Evolutionary conservation across 306 rosid species (phyloP).

Genomic region (Alnus rubra): DNA sequence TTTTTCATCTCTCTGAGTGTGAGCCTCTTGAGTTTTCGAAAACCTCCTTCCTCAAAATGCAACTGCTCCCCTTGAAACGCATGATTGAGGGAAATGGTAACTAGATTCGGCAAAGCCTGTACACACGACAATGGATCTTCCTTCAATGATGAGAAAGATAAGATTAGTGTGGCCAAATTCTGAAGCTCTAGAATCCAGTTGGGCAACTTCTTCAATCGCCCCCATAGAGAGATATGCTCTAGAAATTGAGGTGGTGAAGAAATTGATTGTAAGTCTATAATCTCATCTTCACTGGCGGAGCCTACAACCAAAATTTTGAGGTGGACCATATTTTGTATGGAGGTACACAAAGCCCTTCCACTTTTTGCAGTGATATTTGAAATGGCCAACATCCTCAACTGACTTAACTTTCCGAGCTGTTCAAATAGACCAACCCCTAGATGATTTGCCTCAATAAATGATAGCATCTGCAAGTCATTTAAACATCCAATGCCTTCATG

Average conservation of each 20-base stretch:
- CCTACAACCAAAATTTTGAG: background rate
- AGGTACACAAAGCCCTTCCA: background rate
- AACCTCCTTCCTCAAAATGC: conserved; percentile 6
- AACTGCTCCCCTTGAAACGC: conserved; percentile 17
- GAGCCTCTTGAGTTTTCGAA: conserved; percentile 1
- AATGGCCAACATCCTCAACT: background rate
- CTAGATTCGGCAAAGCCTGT: background rate
- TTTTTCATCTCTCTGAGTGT: background rate
- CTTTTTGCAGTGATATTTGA: background rate
- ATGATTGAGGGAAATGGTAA: background rate
- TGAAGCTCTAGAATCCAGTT: conserved; percentile 24
- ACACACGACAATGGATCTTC: conserved; percentile 6
- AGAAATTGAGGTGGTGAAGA: conserved; percentile 5
- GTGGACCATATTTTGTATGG: conserved; percentile 13
- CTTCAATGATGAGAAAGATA: conserved; percentile 1
- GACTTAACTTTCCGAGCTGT: conserved; percentile 1
- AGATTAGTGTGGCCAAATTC: background rate
- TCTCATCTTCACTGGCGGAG: conserved; percentile 16
- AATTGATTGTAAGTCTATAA: conserved; percentile 13
- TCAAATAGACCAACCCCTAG: background rate
- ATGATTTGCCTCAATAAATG: background rate
- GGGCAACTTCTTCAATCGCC: conserved; percentile 15
- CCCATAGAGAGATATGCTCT: conserved; percentile 8
- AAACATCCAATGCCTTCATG: conserved; percentile 16
- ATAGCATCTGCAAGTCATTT: background rate